A percentile compares a stretch with the other conserved stretches of the same genome.
phyloP scores from a whole-genome alignment of 1,284 basidiomycete genomes.

The Ganoderma lingzhi region DNA sequence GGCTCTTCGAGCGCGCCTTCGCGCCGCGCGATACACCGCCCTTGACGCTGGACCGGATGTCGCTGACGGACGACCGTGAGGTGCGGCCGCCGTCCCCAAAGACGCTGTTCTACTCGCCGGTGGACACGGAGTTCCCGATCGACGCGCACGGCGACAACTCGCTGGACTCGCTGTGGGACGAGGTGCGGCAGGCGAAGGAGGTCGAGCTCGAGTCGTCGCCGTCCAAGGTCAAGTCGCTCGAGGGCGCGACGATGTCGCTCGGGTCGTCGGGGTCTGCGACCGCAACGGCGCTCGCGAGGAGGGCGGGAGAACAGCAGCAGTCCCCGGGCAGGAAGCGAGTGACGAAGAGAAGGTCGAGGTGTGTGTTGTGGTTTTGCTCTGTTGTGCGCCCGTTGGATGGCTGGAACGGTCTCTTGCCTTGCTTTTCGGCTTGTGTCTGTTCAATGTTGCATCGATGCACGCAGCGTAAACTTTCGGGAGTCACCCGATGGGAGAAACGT shows the following conservation, averaged over 20 bases:
- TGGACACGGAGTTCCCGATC: conserved; percentile 26
- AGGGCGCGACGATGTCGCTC: conserved; percentile 33
- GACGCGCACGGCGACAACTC: conserved; percentile 40
- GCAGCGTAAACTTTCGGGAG: conserved; percentile 69
- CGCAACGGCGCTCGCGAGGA: conserved; percentile 32
- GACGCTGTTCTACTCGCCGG: conserved; percentile 36
- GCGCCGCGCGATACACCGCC: conserved; percentile 27
- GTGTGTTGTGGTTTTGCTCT: conserved; percentile 36
- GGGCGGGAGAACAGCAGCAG: conserved; percentile 23
- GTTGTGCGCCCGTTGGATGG: conserved; percentile 1
- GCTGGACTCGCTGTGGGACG: conserved; percentile 68
- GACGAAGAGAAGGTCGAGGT: conserved; percentile 34
- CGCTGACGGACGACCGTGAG: conserved; percentile 18
- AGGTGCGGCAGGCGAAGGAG: conserved; percentile 67
- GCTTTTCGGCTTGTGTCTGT: conserved; percentile 16
- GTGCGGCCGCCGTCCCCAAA: conserved; percentile 30
- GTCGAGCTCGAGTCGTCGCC: conserved; percentile 67
- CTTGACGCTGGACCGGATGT: conserved; percentile 14
- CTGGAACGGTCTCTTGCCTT: conserved; percentile 9
- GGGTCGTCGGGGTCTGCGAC: conserved; percentile 8
- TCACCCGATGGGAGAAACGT: conserved; percentile 70
- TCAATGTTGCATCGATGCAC: conserved; percentile 21
- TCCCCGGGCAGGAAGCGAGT: conserved; percentile 29
- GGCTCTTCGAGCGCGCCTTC: conserved; percentile 33
- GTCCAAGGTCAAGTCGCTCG: conserved; percentile 72